phyloP scores from a whole-genome alignment of 257 asterid species.

The Forsythia viridissima region DNA sequence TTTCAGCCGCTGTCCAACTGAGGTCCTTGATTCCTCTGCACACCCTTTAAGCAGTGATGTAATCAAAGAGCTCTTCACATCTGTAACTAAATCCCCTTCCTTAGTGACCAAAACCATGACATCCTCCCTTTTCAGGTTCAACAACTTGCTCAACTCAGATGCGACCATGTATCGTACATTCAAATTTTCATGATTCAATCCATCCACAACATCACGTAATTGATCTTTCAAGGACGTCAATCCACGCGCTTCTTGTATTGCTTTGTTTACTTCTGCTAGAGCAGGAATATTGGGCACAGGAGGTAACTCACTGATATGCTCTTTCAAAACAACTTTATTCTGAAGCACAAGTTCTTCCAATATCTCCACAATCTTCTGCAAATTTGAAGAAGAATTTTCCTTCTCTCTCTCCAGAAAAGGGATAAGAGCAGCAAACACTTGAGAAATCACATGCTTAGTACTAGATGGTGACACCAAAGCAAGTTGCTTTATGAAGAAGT shows the following conservation, averaged over 20 bases:
- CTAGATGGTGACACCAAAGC: slow-evolving; percentile 81
- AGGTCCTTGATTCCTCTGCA: slow-evolving; percentile 92
- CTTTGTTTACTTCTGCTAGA: slow-evolving; percentile 75
- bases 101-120: slow-evolving; percentile 63
- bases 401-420: slow-evolving; percentile 85
- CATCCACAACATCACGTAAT: slow-evolving; percentile 74
- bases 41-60: slow-evolving; percentile 92
- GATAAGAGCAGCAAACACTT: slow-evolving; percentile 95
- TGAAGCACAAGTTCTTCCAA: slow-evolving; percentile 88
- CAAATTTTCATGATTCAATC: slow-evolving; percentile 88
- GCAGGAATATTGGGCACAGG: slow-evolving; percentile 86
- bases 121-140: slow-evolving; percentile 70
- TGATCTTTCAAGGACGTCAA: slow-evolving; percentile 75
- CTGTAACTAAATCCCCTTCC: slow-evolving; percentile 75
- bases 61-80: slow-evolving; percentile 78
- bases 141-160: slow-evolving; percentile 80
- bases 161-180: slow-evolving; percentile 98
- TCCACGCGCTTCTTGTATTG: slow-evolving; percentile 86
- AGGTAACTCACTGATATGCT: slow-evolving; percentile 87
- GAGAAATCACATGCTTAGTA: slow-evolving; percentile 86
- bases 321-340: slow-evolving; percentile 65
- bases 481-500: slow-evolving; percentile 74
- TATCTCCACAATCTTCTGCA: slow-evolving; percentile 73
- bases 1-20: slow-evolving; percentile 89
- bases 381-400: slow-evolving; percentile 53